Base-by-base conservation (phyloP, 176 grass and related monocot genomes). In the Musa schizocarpa region DNA sequence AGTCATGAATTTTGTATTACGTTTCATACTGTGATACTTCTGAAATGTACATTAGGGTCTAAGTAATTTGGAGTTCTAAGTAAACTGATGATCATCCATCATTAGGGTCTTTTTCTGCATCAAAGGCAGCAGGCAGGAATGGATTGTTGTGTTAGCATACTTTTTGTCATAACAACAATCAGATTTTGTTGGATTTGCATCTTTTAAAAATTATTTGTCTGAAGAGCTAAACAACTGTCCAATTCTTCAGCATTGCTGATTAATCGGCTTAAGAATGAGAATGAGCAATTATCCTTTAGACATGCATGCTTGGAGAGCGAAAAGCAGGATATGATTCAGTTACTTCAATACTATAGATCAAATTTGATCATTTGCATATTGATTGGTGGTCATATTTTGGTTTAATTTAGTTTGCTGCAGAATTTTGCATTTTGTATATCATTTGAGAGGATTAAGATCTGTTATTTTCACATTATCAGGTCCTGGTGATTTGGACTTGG, bases 401-500 rank as follows among this genome's bases (percentile, higher is more conserved):
- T 61, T 21, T 9, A n/a, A 61, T 54, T 12, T 9, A 68, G 50
- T 53, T 55, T 9, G 81, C 48, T 11, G 21, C 68, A 56, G 21
- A 64, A 72, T 11, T 68, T 63, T 63, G 10, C 49, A 61, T 20
- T 57, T 57, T 43, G 16, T 65, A 24, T 8, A 10, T 16, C 29
- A 51, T 68, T 73, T 73, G 9, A 20, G 34, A 16, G 50, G 1
- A 64, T 63, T 72, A 68, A 27, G 14, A 71, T 49, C 9, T 76
- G 52, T 76, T 50, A 72, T 70, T 6, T 56, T 70, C 17, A 20
- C 56, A 65, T 75, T 23, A 52, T 25, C 50, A 74, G 72, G 58
- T 87, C 86, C 84, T 69, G 76, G 73, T 75, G 84, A 94, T 58
- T 77, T 99, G 54, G 92, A 94, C 81, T 48, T 92, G 66, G 95